Evolutionary conservation across 345 rosid species (phyloP).

Genomic region (Euphorbia peplus): DNA sequence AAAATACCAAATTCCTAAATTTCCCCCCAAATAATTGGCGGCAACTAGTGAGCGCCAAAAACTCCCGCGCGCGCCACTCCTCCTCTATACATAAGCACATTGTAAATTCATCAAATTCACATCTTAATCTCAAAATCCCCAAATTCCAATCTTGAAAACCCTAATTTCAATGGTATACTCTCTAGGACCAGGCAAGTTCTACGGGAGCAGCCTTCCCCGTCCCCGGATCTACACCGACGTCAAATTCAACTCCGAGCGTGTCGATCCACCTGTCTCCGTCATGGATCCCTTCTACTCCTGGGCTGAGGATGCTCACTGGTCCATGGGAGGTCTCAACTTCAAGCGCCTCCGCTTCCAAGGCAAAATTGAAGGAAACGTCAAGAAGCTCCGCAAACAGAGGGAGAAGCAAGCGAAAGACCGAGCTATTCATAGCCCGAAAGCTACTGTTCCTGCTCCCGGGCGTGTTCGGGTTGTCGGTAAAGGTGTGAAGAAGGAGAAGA

Average conservation of each 20-base stretch:
- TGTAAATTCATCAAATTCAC: background rate
- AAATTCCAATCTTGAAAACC: background rate
- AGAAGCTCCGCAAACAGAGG: constrained; percentile 50
- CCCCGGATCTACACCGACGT: constrained; percentile 68
- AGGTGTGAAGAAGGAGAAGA: constrained; percentile 3
- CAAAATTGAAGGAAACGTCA: constrained; percentile 70
- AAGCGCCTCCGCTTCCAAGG: constrained; percentile 87
- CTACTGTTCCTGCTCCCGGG: background rate
- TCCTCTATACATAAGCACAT: background rate
- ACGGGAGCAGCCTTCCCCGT: constrained; percentile 87
- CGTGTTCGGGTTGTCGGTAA: background rate
- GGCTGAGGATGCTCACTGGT: constrained; percentile 97
- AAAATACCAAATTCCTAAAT: no score
- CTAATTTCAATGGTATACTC: constrained; percentile 43
- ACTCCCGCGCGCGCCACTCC: constrained; percentile 37
- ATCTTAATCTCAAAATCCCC: background rate
- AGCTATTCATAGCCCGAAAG: background rate
- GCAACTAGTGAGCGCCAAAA: constrained; percentile 41
- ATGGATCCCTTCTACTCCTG: constrained; percentile 78
- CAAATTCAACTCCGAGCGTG: constrained; percentile 44
- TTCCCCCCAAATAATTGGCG: constrained; percentile 15
- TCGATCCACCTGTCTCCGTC: constrained; percentile 68
- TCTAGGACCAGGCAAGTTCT: constrained; percentile 65
- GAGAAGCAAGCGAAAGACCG: constrained; percentile 26
- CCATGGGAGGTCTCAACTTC: constrained; percentile 93